A percentile compares a stretch with the other conserved stretches of the same genome.
Conservation (phyloP, 2,329 filamentous ascomycete genomes). For the Pseudogymnoascus sp. region DNA sequence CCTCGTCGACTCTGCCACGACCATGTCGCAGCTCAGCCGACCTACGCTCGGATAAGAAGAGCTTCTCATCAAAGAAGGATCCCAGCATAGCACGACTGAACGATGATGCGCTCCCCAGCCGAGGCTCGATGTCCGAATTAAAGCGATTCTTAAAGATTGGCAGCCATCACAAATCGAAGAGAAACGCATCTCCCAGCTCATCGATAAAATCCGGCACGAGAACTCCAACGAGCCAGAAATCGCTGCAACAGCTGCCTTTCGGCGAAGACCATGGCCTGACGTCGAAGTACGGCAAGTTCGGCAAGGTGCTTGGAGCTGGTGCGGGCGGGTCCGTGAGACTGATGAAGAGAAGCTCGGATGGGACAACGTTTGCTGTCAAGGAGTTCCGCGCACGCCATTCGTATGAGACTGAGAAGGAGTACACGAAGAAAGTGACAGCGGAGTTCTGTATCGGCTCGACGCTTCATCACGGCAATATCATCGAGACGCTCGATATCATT, state of each 20-base stretch:
- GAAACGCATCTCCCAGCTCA: conserved; percentile 56
- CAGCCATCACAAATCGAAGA: conserved; percentile 54
- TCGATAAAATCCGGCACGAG: conserved; percentile 44
- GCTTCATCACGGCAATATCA: conserved; percentile 94
- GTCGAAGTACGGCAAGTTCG: conserved; percentile 92
- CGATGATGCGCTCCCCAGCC: conserved; percentile 45
- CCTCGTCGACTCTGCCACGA: conserved; percentile 45
- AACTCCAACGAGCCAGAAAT: conserved; percentile 41
- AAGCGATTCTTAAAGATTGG: conserved; percentile 93
- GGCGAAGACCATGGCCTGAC: conserved; percentile 86
- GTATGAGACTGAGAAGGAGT: conserved; percentile 91
- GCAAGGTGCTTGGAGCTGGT: conserved; percentile 85
- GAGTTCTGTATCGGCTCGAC: conserved; percentile 98
- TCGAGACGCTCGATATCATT: conserved; percentile 94
- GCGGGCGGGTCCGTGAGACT: conserved; percentile 90
- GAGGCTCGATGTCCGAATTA: conserved; percentile 86
- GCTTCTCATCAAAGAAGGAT: conserved; percentile 25
- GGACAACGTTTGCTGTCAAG: conserved; percentile 93
- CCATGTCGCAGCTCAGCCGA: conserved; percentile 25
- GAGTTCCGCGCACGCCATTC: conserved; percentile 88
- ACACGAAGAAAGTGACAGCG: conserved; percentile 95
- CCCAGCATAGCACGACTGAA: conserved; percentile 32
- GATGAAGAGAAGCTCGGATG: conserved; percentile 89
- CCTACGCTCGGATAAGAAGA: conserved; percentile 42
- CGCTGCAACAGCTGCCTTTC: conserved; percentile 68